Evolutionary conservation across 176 grass and related monocot genomes (phyloP).

Genomic region (Ananas comosus): DNA sequence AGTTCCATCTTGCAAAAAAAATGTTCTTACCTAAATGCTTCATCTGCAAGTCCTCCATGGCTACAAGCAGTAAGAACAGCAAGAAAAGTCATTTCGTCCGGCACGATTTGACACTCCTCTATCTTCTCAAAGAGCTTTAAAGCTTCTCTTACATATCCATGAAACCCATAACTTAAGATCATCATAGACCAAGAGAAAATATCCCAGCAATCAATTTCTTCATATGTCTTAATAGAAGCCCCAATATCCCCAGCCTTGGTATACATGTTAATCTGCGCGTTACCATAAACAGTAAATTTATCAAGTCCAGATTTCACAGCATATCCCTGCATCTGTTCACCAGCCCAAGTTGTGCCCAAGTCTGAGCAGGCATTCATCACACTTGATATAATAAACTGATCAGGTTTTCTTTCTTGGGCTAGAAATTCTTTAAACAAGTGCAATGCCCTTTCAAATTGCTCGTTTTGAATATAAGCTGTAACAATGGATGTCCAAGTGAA

Average conservation of each 20-base stretch:
- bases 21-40: slow-evolving; percentile 47
- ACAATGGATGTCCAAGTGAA: slow-evolving; percentile 70
- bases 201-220: slow-evolving; percentile 42
- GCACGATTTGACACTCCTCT: slow-evolving; percentile 24
- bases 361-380: slow-evolving; percentile 41
- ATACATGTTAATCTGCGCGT: slow-evolving; percentile 70
- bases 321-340: slow-evolving; percentile 56
- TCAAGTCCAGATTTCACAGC: slow-evolving; percentile 44
- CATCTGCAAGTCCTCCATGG: slow-evolving; percentile 27
- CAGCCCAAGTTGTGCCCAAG: slow-evolving; percentile 35
- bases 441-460: slow-evolving; percentile 42
- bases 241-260: slow-evolving; percentile 37
- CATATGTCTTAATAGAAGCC: slow-evolving; percentile 40
- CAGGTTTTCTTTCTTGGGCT: slow-evolving; percentile 21
- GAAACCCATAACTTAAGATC: slow-evolving; percentile 49
- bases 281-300: slow-evolving; percentile 41
- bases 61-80: slow-evolving; percentile 66
- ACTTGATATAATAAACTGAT: slow-evolving; percentile 43
- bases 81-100: slow-evolving; percentile 35
- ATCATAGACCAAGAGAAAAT: slow-evolving; percentile 52
- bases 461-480: slow-evolving; percentile 34
- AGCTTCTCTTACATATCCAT: slow-evolving; percentile 40
- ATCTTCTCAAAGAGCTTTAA: slow-evolving; percentile 52
- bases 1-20: slow-evolving; percentile 2
- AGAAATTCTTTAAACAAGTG: slow-evolving; percentile 48